phyloP scores from a whole-genome alignment of 768 basidiomycete species.

The Trametes maxima region DNA sequence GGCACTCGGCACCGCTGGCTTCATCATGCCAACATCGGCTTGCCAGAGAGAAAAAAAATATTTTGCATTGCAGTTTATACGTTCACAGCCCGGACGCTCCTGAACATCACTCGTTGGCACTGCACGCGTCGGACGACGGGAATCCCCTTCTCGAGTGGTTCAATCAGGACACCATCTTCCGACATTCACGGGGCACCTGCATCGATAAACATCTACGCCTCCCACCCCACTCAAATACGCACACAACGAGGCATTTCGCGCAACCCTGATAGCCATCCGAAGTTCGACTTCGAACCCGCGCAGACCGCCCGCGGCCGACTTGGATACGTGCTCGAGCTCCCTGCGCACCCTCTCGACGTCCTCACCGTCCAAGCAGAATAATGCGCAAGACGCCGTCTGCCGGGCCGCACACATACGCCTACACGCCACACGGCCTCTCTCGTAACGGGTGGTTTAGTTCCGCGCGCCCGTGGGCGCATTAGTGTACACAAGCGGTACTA shows the following conservation, averaged over 20 bases:
- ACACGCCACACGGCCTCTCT: neutral
- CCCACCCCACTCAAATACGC: neutral
- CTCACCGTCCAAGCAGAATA: no score
- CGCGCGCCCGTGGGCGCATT: neutral
- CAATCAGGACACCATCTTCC: neutral
- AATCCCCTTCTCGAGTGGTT: no score
- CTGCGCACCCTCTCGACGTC: neutral
- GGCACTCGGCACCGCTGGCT: no score
- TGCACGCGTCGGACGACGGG: no score
- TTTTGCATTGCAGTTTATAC: no score
- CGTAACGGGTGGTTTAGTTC: conserved; percentile 9
- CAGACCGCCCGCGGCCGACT: neutral
- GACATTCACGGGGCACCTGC: neutral
- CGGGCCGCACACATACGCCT: conserved; percentile 12
- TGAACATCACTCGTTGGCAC: no score
- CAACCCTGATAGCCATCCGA: neutral
- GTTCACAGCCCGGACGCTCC: no score
- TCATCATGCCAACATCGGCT: neutral
- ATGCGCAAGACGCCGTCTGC: neutral
- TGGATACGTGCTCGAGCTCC: no score
- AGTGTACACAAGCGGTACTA: conserved; percentile 13
- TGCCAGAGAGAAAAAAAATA: neutral
- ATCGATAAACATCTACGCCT: conserved; percentile 6
- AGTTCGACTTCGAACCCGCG: neutral
- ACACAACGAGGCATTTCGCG: neutral